Evolutionary conservation across 164 flowering plant genomes (phyloP), one percentile per base, ranked within the genome.

Genomic region (Tinospora cordifolia): DNA sequence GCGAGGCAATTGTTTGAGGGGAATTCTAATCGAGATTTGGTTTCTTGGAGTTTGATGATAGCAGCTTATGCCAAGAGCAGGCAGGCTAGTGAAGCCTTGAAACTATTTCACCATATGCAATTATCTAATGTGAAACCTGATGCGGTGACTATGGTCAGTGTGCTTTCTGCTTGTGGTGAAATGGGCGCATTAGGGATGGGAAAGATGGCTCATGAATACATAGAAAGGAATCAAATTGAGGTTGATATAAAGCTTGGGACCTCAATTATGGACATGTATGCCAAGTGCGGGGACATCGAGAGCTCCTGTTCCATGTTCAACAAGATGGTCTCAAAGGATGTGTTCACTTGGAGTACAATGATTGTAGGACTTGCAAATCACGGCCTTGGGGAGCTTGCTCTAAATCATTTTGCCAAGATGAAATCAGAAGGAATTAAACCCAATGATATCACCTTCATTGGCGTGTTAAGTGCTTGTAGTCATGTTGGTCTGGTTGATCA

Each of bases 261-360:
- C 60, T 75, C 84, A 24, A 70, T 81, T 21, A 72, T 81, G 26
- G 82, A 81, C 69, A 79, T 81, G 84, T 81, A 81, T 62, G 78
- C 82, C 1, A 79, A 79, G 64, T 81, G 84, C 63, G 84, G 84
- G 36, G 77, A 77, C 26, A 73, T 81, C 3, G 77, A 79, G 1
- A 75, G 65, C 40, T 72, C 82, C 2, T 27, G 72, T n/a, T 19
- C 12, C 44, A 72, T 79, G 17, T 81, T 81, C 62, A 62, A 75
- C 64, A 58, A 38, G 46, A 79, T 81, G 75, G 24, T 26, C 54
- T 59, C 10, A 36, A 81, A 66, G 64, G 83, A 81, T 74, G 77
- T 76, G 12, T 60, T 73, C 15, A 58, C 76, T 70, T 78, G 81
- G 81, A 81, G 76, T 74, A 69, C 77, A 40, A 74, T 78, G 72